Evolutionary conservation across 2,329 filamentous ascomycete genomes (phyloP).

Genomic region (Xylariomycetidae sp.): DNA sequence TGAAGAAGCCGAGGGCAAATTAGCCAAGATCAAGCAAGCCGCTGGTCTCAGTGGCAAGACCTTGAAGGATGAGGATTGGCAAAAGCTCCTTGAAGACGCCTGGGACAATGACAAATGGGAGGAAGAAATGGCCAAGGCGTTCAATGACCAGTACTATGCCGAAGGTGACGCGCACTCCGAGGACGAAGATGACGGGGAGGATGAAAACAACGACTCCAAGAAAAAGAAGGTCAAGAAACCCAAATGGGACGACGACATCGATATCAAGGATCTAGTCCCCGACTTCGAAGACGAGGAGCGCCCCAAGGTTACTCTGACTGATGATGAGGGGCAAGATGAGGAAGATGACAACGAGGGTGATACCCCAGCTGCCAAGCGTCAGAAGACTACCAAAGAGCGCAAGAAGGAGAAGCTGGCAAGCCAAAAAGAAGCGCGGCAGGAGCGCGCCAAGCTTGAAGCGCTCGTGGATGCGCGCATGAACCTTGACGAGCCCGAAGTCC

Average conservation of each 20-base stretch:
- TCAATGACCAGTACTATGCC: constrained; percentile 88
- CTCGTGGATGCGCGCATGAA: constrained; percentile 78
- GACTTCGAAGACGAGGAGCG: constrained; percentile 68
- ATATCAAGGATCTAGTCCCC: constrained; percentile 86
- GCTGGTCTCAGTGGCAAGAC: constrained; percentile 68
- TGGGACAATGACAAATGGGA: constrained; percentile 93
- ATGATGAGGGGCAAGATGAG: constrained; percentile 31
- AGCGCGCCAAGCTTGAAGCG: constrained; percentile 77
- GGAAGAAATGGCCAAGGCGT: constrained; percentile 78
- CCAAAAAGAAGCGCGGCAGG: constrained; percentile 69
- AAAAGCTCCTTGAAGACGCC: constrained; percentile 74
- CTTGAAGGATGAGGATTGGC: constrained; percentile 72
- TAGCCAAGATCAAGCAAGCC: constrained; percentile 82
- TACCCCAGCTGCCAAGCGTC: constrained; percentile 44
- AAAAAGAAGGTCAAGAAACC: constrained; percentile 71
- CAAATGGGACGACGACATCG: constrained; percentile 94
- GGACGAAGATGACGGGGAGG: constrained; percentile 43
- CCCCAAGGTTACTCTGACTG: constrained; percentile 49
- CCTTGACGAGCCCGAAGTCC: constrained; percentile 59
- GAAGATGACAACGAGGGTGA: constrained; percentile 37
- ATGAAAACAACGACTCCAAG: constrained; percentile 47
- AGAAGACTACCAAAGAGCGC: constrained; percentile 53
- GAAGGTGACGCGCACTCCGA: constrained; percentile 60
- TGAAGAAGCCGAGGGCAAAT: constrained; percentile 82
- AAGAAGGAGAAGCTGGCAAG: constrained; percentile 52